phyloP scores from a whole-genome alignment of 108 stramenopile species.

The Conticribra weissflogii region DNA sequence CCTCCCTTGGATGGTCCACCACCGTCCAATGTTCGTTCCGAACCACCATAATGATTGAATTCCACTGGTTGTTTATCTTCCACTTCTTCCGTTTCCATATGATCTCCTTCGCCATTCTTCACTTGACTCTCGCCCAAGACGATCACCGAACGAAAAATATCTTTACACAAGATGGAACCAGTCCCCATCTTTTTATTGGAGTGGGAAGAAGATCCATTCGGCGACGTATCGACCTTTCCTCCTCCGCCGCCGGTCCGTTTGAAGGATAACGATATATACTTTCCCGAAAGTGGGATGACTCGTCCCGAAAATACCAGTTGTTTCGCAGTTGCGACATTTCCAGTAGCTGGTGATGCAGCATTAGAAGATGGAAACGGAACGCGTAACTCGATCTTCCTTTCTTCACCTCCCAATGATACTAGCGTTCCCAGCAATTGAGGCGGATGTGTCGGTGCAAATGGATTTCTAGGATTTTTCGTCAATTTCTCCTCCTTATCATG shows the following conservation, averaged over 20 bases:
- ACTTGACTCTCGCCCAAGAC: constrained; percentile 64
- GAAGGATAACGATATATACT: constrained; percentile 40
- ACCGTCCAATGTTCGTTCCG: constrained; percentile 72
- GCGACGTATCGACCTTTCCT: constrained; percentile 28
- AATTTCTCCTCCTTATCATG: constrained; percentile 3
- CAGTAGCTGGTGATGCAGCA: neutral
- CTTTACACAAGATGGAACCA: constrained; percentile 64
- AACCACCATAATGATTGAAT: constrained; percentile 70
- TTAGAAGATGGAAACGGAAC: constrained; percentile 27
- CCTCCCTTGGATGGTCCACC: constrained; percentile 34
- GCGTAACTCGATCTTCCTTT: constrained; percentile 28
- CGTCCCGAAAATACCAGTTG: constrained; percentile 39
- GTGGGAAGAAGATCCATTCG: constrained; percentile 14
- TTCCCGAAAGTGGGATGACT: constrained; percentile 41
- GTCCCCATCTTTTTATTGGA: constrained; percentile 49
- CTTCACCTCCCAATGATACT: constrained; percentile 9
- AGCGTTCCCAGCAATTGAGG: constrained; percentile 41
- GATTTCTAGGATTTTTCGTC: constrained; percentile 18
- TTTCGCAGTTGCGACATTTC: constrained; percentile 6
- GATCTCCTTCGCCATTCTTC: constrained; percentile 3
- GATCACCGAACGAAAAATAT: constrained; percentile 71
- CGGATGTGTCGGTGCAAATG: constrained; percentile 42
- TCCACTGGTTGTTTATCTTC: neutral
- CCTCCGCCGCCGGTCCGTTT: constrained; percentile 45
- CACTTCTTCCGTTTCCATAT: neutral